Conservation (phyloP, 495 filamentous ascomycete species). For the Sporormia fimetaria region DNA sequence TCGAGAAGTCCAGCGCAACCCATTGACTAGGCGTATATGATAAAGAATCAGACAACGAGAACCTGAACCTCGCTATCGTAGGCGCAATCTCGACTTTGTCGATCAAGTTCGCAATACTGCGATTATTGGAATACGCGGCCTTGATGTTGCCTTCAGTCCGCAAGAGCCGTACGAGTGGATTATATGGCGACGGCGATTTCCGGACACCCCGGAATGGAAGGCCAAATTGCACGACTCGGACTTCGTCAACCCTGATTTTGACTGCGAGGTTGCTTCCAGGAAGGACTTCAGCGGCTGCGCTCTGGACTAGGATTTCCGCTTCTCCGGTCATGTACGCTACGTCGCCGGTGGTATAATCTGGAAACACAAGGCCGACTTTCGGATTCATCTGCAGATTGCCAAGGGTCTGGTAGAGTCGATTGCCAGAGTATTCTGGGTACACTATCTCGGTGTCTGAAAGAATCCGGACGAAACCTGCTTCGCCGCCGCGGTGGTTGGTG, state of each 20-base stretch:
- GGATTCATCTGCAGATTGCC: conserved; percentile 62
- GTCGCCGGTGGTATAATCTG: conserved; percentile 58
- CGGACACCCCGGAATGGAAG: conserved; percentile 53
- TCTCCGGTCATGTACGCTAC: conserved; percentile 59
- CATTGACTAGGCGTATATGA: conserved; percentile 61
- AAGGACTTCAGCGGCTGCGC: conserved; percentile 47
- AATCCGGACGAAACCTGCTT: conserved; percentile 60
- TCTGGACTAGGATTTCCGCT: conserved; percentile 51
- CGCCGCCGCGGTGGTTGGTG: conserved; percentile 71
- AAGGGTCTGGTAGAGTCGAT: conserved; percentile 69
- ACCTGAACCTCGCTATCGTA: conserved; percentile 49
- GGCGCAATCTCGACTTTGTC: conserved; percentile 48
- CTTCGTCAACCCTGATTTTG: conserved; percentile 48
- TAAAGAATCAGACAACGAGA: conserved; percentile 36
- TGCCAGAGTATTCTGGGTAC: conserved; percentile 74
- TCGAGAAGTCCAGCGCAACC: conserved; percentile 57
- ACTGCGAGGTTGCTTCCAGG: conserved; percentile 62
- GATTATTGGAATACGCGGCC: conserved; percentile 15
- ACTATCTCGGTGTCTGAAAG: conserved; percentile 48
- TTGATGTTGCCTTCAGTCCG: conserved; percentile 36
- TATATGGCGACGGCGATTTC: conserved; percentile 59
- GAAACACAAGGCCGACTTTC: conserved; percentile 51
- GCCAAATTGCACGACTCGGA: conserved; percentile 49
- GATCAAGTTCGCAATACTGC: conserved; percentile 41
- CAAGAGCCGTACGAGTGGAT: conserved; percentile 49